Percentiles rank a stretch among this genome's conserved stretches.
These are phyloP conservation scores for Yamadazyma dendronema DNA, from an alignment of 1,139 yeast genomes.

Conservation along the genomic window DNA sequence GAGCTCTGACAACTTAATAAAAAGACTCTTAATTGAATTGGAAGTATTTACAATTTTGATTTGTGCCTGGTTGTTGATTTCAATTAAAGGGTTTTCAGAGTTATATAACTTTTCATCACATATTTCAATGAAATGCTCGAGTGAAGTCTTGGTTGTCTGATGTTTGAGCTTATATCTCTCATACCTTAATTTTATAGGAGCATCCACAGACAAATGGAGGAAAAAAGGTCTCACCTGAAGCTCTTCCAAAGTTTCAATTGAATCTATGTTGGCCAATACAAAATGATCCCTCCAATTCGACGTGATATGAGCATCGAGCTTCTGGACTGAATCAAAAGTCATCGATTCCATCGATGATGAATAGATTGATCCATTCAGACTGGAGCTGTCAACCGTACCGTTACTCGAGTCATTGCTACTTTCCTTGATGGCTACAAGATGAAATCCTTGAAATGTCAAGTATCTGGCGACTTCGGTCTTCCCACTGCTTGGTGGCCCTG, in stretches of 20 bases:
- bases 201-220: constrained; percentile 76
- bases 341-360: constrained; percentile 14
- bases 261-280: constrained; percentile 56
- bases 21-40: constrained; percentile 44
- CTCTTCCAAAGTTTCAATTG: constrained; percentile 41
- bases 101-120: constrained; percentile 48
- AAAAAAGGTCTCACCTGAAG: constrained; percentile 81
- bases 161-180: constrained; percentile 37
- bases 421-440: constrained; percentile 22
- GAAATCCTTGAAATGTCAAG: constrained; percentile 58
- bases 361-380: constrained; percentile 3
- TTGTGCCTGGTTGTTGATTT: constrained; percentile 55
- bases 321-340: constrained; percentile 35
- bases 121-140: constrained; percentile 43
- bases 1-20: constrained; percentile 51
- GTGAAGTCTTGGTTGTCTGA: constrained; percentile 15
- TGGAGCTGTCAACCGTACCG: neutral
- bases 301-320: constrained; percentile 64
- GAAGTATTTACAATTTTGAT: constrained; percentile 64
- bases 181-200: constrained; percentile 60
- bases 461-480: constrained; percentile 63
- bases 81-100: constrained; percentile 37
- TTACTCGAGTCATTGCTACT: neutral
- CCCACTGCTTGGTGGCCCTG: constrained; percentile 73
- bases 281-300: constrained; percentile 62